Base-by-base conservation (phyloP, 2,329 filamentous ascomycete genomes). In the Fusarium guadeloupense region DNA sequence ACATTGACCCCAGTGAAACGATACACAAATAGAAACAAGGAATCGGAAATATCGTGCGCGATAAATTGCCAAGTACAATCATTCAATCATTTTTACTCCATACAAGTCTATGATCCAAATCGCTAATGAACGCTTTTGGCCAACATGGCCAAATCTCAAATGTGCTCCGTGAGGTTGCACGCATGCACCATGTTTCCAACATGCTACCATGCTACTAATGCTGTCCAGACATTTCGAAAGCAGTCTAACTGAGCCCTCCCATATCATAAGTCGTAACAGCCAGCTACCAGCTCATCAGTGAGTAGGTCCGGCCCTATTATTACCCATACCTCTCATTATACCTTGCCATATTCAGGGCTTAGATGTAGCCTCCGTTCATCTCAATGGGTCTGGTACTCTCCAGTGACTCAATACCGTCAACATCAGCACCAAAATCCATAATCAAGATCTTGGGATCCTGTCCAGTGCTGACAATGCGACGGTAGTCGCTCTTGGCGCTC, bases 401-500 rank as follows among this genome's bases (percentile, higher is more conserved):
- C 34, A 90, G 76, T 71, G 80, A 79, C 58, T 85, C 81, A 35
- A 90, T 83, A 23, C 85, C 82, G 23, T 80, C 73, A 6, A 89
- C 78, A 37, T 80, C 81, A 16, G 82, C 81, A 25, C 87, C 95
- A 78, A 98, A 99, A 78, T 99, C 95, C 83, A 98, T 89, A 57
- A 99, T 90, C 54, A 98, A 79, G 45, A 96, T 93, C 72, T 96
- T 89, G 28, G 93, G 91, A 71, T 97, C 93, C 76, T 99, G 95
- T 43, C 93, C 95, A 1, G 94, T 96, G 69, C 92, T 95, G 60
- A 99, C 91, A 62, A 99, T 95, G 59, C 95, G 87, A 55, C 94
- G 85, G 76, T 98, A 98, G 73, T 99, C 94, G 62, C 91, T 93
- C 82, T 97, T 97, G 45, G 95, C 95, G 63, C 92, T 93, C 55